A percentile compares a stretch with the other conserved stretches of the same genome.
Conservation (phyloP, 345 rosid species). For the Luvunga scandens region DNA sequence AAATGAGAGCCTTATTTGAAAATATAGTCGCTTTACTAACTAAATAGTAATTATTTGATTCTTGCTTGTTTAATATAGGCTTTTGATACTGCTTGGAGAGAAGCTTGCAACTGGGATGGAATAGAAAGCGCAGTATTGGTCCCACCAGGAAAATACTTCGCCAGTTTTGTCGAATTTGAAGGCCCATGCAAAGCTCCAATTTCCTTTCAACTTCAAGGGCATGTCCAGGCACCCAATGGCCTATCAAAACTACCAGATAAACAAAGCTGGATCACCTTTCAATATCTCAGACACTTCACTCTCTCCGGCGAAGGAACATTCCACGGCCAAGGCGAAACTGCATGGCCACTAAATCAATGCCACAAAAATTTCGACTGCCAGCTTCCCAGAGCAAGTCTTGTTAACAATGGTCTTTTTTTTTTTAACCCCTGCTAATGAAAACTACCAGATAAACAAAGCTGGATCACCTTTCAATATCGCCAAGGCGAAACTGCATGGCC, state of each 20-base stretch:
- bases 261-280: conserved; percentile 9
- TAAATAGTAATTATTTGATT: no score
- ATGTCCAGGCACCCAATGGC: conserved; percentile 17
- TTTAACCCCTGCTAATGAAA: no score
- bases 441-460: not conserved
- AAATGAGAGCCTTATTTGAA: no score
- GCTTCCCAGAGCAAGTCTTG: not conserved
- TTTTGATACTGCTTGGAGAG: not conserved
- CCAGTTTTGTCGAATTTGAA: not conserved
- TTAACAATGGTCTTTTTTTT: no score
- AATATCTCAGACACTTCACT: conserved; percentile 4
- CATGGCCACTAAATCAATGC: conserved; percentile 15
- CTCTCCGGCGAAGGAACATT: conserved; percentile 11
- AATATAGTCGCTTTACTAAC: no score
- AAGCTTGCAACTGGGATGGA: not conserved
- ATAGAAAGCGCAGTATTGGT: not conserved
- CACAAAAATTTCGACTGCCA: conserved; percentile 1
- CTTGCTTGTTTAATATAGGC: not conserved
- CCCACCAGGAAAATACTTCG: not conserved
- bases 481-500: conserved; percentile 18
- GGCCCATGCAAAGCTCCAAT: conserved; percentile 25
- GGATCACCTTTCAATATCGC: conserved; percentile 8
- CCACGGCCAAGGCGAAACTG: conserved; percentile 13
- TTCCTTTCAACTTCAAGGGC: conserved; percentile 10
- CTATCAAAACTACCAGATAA: not conserved